Evolutionary conservation across 495 filamentous ascomycete genomes (phyloP).

Genomic region (Letharia columbiana): DNA sequence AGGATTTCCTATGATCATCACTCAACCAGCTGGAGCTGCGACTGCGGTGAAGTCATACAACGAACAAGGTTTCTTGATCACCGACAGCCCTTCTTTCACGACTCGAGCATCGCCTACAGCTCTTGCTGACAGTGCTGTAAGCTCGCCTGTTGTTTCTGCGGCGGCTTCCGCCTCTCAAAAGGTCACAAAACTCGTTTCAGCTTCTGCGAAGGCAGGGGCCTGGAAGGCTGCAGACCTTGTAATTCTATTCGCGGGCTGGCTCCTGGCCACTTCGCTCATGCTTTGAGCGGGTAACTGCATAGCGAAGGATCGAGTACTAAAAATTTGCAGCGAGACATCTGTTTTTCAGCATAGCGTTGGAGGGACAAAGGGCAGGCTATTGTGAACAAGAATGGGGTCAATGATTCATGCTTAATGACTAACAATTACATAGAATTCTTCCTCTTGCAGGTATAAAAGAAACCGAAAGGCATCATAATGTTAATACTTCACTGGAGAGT

Average conservation of each 20-base stretch:
- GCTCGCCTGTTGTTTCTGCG: slow-evolving; percentile 4
- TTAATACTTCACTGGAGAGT: neutral
- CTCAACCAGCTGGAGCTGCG: slow-evolving; percentile 28
- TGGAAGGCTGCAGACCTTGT: neutral
- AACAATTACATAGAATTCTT: neutral
- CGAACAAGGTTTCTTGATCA: slow-evolving; percentile 36
- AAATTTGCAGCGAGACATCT: neutral
- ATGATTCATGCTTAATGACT: slow-evolving; percentile 5
- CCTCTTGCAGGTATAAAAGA: neutral
- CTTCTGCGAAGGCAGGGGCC: neutral
- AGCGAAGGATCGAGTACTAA: neutral
- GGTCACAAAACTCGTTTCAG: slow-evolving; percentile 10
- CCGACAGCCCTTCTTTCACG: slow-evolving; percentile 19
- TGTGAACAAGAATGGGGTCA: neutral
- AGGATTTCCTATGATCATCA: slow-evolving; percentile 37
- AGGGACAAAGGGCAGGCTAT: neutral
- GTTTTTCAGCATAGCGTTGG: slow-evolving; percentile 8
- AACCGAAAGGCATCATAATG: neutral
- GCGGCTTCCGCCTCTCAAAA: slow-evolving; percentile 11
- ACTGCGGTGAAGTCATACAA: slow-evolving; percentile 33
- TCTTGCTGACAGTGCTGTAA: slow-evolving; percentile 11
- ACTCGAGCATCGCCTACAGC: slow-evolving; percentile 18
- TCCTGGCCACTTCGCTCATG: neutral
- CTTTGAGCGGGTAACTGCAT: slow-evolving; percentile 4
- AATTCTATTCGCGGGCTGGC: neutral